phyloP scores from a whole-genome alignment of 257 asterid species.

The Ilex aquifolium region DNA sequence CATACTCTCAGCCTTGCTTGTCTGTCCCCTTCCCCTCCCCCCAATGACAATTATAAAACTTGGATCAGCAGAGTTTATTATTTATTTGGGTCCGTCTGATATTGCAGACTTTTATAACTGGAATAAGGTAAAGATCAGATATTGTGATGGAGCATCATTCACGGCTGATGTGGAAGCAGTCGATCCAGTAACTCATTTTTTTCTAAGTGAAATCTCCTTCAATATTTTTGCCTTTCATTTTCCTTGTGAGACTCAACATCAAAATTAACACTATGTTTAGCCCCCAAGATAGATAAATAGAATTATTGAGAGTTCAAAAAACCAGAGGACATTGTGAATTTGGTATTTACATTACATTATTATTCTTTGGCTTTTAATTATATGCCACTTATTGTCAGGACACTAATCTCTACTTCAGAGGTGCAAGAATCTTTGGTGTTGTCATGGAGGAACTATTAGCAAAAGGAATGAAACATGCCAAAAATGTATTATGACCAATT shows the following conservation, averaged over 20 bases:
- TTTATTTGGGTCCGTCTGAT: constrained; percentile 8
- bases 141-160: constrained; percentile 59
- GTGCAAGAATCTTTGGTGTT: constrained; percentile 43
- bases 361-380: not conserved
- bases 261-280: too few species aligned
- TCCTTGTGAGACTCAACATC: too few species aligned
- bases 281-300: too few species aligned
- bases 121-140: constrained; percentile 43
- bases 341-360: too few species aligned
- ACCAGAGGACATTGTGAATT: too few species aligned
- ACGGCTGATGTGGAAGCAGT: constrained; percentile 54
- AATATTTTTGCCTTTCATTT: too few species aligned
- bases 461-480: constrained; percentile 28
- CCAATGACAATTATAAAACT: too few species aligned
- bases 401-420: constrained; percentile 45
- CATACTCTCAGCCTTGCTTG: too few species aligned
- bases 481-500: constrained; percentile 22
- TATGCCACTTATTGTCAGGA: constrained; percentile 19
- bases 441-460: constrained; percentile 31
- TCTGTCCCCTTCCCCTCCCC: too few species aligned
- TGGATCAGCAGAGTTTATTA: too few species aligned
- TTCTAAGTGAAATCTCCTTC: too few species aligned
- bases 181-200: constrained; percentile 39
- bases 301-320: too few species aligned
- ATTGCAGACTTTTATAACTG: constrained; percentile 49